Percentiles rank a stretch among this genome's conserved stretches.
phyloP scores from a whole-genome alignment of 164 flowering plant species.

The Houttuynia cordata region DNA sequence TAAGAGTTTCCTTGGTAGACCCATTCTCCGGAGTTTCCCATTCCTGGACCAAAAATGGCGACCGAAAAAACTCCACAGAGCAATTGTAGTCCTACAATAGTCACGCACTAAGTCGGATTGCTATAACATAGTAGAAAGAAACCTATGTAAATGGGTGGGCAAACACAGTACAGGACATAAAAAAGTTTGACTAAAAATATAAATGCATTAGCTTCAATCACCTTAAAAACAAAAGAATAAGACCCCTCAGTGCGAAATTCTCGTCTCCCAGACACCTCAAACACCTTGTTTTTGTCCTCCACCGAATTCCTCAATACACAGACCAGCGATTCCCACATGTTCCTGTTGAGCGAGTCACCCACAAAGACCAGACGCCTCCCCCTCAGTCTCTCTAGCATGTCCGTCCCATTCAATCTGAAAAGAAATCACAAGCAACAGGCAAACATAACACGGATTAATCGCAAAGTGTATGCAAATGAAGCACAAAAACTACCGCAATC shows the following conservation, averaged over 20 bases:
- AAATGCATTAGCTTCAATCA: background rate
- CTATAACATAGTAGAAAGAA: background rate
- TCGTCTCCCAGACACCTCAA: constrained; percentile 62
- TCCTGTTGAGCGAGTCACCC: constrained; percentile 91
- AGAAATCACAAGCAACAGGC: no score
- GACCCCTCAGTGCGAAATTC: constrained; percentile 38
- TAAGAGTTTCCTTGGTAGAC: constrained; percentile 63
- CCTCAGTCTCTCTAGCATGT: constrained; percentile 61
- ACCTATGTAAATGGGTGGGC: no score
- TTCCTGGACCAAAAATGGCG: constrained; percentile 88
- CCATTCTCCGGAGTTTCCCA: constrained; percentile 66
- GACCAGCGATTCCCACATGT: constrained; percentile 97
- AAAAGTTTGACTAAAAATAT: no score
- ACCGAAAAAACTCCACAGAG: constrained; percentile 79
- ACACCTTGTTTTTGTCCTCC: constrained; percentile 61
- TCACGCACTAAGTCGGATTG: background rate
- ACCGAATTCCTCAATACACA: constrained; percentile 60
- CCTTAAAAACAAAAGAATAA: background rate
- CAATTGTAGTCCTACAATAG: constrained; percentile 55
- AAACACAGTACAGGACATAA: background rate
- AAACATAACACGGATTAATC: no score
- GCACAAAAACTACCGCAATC: no score
- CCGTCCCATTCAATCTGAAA: constrained; percentile 50
- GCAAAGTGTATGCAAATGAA: no score
- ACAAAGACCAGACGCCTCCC: constrained; percentile 85